Evolutionary conservation across 2,329 filamentous ascomycete genomes (phyloP).

Genomic region (Phoma herbarum): DNA sequence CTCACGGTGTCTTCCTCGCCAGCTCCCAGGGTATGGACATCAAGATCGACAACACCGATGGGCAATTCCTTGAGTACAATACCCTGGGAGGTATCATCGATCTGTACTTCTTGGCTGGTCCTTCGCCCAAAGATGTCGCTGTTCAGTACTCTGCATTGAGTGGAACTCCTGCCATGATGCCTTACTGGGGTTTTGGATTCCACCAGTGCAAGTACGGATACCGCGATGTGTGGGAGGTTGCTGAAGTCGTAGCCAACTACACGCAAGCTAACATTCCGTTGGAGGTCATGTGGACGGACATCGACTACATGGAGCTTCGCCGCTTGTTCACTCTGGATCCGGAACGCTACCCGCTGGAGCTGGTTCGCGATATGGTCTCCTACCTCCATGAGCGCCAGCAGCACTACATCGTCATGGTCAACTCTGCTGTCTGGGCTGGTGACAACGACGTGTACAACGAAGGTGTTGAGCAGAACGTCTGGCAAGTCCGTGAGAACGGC

Average conservation of each 20-base stretch:
- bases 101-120: slow-evolving; percentile 62
- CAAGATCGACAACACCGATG: slow-evolving; percentile 71
- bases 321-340: slow-evolving; percentile 72
- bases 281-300: slow-evolving; percentile 74
- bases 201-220: slow-evolving; percentile 62
- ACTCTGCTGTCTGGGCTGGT: slow-evolving; percentile 66
- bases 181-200: slow-evolving; percentile 63
- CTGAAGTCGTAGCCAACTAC: slow-evolving; percentile 73
- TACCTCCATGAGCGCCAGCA: slow-evolving; percentile 73
- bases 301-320: slow-evolving; percentile 72
- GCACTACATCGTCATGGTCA: slow-evolving; percentile 81
- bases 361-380: slow-evolving; percentile 70
- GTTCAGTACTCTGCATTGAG: slow-evolving; percentile 59
- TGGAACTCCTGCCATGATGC: slow-evolving; percentile 58
- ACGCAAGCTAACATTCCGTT: slow-evolving; percentile 68
- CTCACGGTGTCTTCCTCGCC: slow-evolving; percentile 49
- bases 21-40: slow-evolving; percentile 69
- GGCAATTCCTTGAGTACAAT: slow-evolving; percentile 81
- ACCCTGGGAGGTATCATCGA: slow-evolving; percentile 81
- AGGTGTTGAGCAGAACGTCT: slow-evolving; percentile 65
- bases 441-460: slow-evolving; percentile 66
- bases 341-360: slow-evolving; percentile 67
- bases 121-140: slow-evolving; percentile 57
- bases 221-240: slow-evolving; percentile 67
- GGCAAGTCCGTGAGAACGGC: slow-evolving; percentile 64